phyloP scores from a whole-genome alignment of 2,329 filamentous ascomycete species.

The Colletotrichum horii region DNA sequence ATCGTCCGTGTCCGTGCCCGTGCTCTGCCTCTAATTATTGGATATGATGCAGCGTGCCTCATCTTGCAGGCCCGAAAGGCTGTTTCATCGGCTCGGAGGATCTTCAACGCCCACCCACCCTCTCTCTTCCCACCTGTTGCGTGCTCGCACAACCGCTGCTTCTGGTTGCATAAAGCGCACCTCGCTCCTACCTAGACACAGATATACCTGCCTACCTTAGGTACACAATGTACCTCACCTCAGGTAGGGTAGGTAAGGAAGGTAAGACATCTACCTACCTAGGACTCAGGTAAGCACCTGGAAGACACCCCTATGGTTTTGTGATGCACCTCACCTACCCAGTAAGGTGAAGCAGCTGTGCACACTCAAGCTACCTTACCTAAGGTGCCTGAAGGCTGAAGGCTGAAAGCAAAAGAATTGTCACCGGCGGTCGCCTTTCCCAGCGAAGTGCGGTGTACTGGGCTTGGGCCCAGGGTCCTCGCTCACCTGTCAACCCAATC shows the following conservation, averaged over 20 bases:
- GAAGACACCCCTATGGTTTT: background rate
- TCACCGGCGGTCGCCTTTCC: background rate
- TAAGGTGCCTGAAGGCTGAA: background rate
- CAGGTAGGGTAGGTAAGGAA: background rate
- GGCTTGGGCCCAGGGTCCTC: background rate
- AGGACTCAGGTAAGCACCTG: background rate
- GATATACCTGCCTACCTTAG: background rate
- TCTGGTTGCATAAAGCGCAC: background rate
- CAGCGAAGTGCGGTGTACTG: constrained; percentile 16
- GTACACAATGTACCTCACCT: too few species aligned
- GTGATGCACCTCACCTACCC: background rate
- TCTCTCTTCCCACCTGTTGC: background rate
- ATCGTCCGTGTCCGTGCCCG: background rate
- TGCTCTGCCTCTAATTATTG: background rate
- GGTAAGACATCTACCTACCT: background rate
- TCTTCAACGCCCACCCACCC: background rate
- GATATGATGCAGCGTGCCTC: background rate
- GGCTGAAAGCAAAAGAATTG: background rate
- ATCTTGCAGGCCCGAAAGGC: background rate
- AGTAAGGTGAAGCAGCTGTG: background rate
- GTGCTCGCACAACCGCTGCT: background rate
- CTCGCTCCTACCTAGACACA: background rate
- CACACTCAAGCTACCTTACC: background rate
- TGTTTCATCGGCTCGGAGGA: background rate
- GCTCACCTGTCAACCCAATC: background rate